A percentile compares a stretch with the other conserved stretches of the same genome.
Evolutionary conservation across 768 basidiomycete species (phyloP).

Genomic region (Lactarius tabidus): DNA sequence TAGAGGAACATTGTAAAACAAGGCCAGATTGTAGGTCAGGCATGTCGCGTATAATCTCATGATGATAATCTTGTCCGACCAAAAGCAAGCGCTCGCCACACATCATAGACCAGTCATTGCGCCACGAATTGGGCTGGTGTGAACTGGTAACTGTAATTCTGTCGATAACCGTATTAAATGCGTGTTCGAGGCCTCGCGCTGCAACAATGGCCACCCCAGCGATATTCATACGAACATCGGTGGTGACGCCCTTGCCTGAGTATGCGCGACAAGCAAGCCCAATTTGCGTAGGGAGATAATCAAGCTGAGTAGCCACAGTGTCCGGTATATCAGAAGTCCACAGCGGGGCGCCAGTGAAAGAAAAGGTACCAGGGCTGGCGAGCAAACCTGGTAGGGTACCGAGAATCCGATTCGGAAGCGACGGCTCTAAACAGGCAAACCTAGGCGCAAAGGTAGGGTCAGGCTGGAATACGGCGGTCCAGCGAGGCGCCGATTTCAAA

Average conservation of each 20-base stretch:
- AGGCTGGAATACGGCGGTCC: constrained; percentile 15
- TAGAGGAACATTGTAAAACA: constrained; percentile 9
- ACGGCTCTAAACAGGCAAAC: constrained; percentile 10
- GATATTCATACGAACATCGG: constrained; percentile 1
- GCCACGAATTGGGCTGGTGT: constrained; percentile 13
- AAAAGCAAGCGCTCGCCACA: constrained; percentile 7
- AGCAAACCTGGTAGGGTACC: constrained; percentile 7
- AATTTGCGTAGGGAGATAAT: constrained; percentile 1
- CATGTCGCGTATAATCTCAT: constrained; percentile 3
- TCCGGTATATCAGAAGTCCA: constrained; percentile 14
- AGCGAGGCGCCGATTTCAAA: constrained; percentile 3
- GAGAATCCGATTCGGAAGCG: constrained; percentile 7
- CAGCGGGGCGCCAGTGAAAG: neutral
- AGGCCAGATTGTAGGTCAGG: constrained; percentile 7
- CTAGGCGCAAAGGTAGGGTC: neutral
- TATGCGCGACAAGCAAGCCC: constrained; percentile 9
- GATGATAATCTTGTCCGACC: constrained; percentile 12
- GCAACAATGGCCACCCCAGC: constrained; percentile 1
- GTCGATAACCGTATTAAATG: neutral
- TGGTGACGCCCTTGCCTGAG: constrained; percentile 8
- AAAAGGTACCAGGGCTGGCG: constrained; percentile 5
- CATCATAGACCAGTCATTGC: constrained; percentile 12
- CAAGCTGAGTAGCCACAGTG: constrained; percentile 15
- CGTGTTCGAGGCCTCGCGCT: constrained; percentile 1
- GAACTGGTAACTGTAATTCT: neutral